Percentiles rank a stretch among this genome's conserved stretches.
Evolutionary conservation across 306 rosid genomes (phyloP).

Genomic region (Corylus americana): DNA sequence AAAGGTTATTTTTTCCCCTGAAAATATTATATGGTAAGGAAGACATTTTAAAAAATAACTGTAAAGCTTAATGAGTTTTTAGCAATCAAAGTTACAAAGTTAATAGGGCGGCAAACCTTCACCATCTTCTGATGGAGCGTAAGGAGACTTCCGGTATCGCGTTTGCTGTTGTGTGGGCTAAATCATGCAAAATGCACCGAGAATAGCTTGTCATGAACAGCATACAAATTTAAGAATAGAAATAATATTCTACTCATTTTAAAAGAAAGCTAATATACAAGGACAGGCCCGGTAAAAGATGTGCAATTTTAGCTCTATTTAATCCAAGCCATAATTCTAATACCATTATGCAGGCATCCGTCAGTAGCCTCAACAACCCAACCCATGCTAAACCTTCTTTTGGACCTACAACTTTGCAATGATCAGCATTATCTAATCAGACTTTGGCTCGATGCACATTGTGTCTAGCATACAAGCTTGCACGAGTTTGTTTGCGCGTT

Average conservation of each 20-base stretch:
- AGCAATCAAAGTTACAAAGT: neutral
- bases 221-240: neutral
- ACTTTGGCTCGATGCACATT: neutral
- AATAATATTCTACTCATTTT: slow-evolving; percentile 1
- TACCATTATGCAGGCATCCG: neutral
- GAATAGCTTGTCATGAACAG: slow-evolving; percentile 12
- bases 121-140: slow-evolving; percentile 69
- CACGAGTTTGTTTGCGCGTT: neutral
- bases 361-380: neutral
- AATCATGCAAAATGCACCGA: slow-evolving; percentile 12
- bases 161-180: slow-evolving; percentile 98
- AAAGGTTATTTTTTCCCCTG: slow-evolving; percentile 8
- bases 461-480: neutral
- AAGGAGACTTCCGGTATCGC: slow-evolving; percentile 88
- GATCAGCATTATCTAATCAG: neutral
- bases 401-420: neutral
- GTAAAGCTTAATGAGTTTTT: slow-evolving; percentile 10
- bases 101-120: slow-evolving; percentile 58
- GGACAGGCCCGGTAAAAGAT: neutral
- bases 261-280: neutral
- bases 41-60: no score
- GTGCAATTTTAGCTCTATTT: neutral
- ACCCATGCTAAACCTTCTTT: neutral
- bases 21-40: slow-evolving; percentile 13
- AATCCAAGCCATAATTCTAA: neutral